These are phyloP conservation scores for Aspergillus indologenus DNA, from an alignment of 495 filamentous ascomycete species.

Conservation along the genomic window DNA sequence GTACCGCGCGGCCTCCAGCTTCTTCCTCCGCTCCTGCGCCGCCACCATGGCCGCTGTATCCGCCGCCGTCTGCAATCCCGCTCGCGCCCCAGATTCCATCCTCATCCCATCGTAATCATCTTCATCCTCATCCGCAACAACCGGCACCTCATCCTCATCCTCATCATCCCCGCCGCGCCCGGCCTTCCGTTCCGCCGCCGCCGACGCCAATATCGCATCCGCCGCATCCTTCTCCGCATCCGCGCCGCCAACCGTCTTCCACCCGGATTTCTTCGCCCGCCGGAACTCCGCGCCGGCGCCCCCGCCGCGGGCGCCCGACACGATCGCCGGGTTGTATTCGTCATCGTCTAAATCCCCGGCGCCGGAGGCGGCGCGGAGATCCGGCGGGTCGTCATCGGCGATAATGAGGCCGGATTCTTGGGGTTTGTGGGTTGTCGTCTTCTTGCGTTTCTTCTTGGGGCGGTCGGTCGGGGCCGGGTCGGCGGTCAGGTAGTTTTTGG, in stretches of 20 bases:
- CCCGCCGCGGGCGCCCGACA: slow-evolving; percentile 48
- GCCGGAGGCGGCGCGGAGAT: slow-evolving; percentile 54
- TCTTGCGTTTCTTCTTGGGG: slow-evolving; percentile 75
- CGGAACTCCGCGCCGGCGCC: slow-evolving; percentile 66
- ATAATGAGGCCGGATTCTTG: slow-evolving; percentile 71
- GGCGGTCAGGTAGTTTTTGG: slow-evolving; percentile 88
- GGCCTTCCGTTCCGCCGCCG: slow-evolving; percentile 59
- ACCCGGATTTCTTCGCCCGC: slow-evolving; percentile 69
- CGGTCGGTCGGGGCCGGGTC: slow-evolving; percentile 54
- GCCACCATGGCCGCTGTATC: slow-evolving; percentile 75
- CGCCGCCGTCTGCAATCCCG: slow-evolving; percentile 78
- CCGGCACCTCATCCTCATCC: slow-evolving; percentile 45
- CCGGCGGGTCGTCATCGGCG: slow-evolving; percentile 81
- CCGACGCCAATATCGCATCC: slow-evolving; percentile 77
- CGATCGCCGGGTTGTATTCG: slow-evolving; percentile 40
- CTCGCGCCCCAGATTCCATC: slow-evolving; percentile 83
- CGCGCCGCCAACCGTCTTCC: slow-evolving; percentile 64
- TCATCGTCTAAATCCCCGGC: slow-evolving; percentile 42
- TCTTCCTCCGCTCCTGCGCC: slow-evolving; percentile 57
- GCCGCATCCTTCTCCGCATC: slow-evolving; percentile 55
- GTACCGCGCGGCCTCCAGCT: slow-evolving; percentile 40
- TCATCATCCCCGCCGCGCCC: slow-evolving; percentile 37
- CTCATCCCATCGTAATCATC: slow-evolving; percentile 20
- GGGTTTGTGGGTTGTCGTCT: slow-evolving; percentile 66
- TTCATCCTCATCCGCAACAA: slow-evolving; percentile 27